Percentiles rank a stretch among this genome's conserved stretches.
Conservation (phyloP, 371 early-diverging fungal genomes). For the Rhizopus stolonifer region DNA sequence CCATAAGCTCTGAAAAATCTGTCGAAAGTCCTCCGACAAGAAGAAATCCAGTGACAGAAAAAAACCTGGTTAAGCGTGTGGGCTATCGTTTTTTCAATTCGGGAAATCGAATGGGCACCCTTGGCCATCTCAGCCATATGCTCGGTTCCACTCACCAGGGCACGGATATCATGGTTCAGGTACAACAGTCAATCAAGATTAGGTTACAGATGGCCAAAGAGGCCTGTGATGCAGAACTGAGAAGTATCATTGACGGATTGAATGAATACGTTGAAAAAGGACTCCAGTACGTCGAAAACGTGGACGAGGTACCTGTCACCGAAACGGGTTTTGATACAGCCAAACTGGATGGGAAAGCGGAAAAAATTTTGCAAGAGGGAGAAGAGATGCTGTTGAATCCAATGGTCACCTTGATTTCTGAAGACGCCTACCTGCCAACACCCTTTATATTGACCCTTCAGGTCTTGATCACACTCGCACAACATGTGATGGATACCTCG, state of each 20-base stretch:
- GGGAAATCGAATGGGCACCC: conserved; percentile 29
- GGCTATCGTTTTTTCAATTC: conserved; percentile 27
- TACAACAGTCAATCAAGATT: conserved; percentile 40
- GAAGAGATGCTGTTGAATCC: conserved; percentile 3
- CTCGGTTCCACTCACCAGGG: conserved; percentile 5
- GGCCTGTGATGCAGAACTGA: conserved; percentile 48
- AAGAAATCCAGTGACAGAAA: conserved; percentile 26
- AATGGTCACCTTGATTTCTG: conserved; percentile 53
- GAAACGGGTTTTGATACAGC: too few relatives aligned
- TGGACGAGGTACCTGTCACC: too few relatives aligned
- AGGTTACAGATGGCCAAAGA: conserved; percentile 43
- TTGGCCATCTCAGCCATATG: conserved; percentile 29
- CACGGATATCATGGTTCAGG: conserved; percentile 13
- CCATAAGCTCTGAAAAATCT: background rate
- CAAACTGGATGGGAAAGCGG: too few relatives aligned
- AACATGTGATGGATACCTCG: conserved; percentile 57
- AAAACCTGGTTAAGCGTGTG: conserved; percentile 24
- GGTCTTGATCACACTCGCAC: conserved; percentile 55
- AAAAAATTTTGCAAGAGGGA: conserved; percentile 25
- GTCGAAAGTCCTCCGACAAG: background rate
- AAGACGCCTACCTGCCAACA: conserved; percentile 61
- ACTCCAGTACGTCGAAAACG: conserved; percentile 59
- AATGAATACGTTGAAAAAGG: conserved; percentile 71
- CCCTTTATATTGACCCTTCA: conserved; percentile 62
- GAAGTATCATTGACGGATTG: conserved; percentile 67